phyloP scores from a whole-genome alignment of 306 rosid species.

The Lablab purpureus region DNA sequence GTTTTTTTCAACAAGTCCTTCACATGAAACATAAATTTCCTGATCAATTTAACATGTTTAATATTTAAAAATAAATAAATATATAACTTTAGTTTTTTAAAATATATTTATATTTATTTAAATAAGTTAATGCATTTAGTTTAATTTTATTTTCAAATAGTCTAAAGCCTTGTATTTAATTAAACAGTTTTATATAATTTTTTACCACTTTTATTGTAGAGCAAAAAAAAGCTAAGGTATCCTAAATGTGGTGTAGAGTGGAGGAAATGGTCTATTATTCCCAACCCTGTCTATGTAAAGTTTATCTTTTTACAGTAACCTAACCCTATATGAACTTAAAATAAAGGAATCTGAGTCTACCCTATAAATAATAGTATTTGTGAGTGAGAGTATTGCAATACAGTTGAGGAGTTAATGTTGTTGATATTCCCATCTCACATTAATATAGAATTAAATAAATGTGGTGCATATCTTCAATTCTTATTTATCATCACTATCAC shows the following conservation, averaged over 20 bases:
- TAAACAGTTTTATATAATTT: too few relatives aligned
- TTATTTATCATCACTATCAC: neutral
- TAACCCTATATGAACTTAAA: neutral
- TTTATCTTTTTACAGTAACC: too few relatives aligned
- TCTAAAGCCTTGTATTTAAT: neutral
- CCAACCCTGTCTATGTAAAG: too few relatives aligned
- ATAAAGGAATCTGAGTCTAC: neutral
- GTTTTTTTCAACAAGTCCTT: too few relatives aligned
- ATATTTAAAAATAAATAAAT: neutral
- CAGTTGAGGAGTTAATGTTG: neutral
- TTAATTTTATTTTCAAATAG: neutral
- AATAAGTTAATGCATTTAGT: neutral
- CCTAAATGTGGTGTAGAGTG: neutral
- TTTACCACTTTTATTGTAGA: neutral
- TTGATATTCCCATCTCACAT: constrained; percentile 47
- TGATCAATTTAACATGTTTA: neutral
- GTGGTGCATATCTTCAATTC: constrained; percentile 26
- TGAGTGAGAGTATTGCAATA: neutral
- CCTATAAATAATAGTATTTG: too few relatives aligned
- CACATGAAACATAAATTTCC: neutral
- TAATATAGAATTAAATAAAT: neutral
- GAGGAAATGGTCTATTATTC: too few relatives aligned
- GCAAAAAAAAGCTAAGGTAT: neutral
- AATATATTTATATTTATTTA: neutral
- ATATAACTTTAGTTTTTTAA: neutral